Evolutionary conservation across 306 rosid genomes (phyloP), one percentile per base, ranked within the genome.

Genomic region (Cicer pinnatifidum): DNA sequence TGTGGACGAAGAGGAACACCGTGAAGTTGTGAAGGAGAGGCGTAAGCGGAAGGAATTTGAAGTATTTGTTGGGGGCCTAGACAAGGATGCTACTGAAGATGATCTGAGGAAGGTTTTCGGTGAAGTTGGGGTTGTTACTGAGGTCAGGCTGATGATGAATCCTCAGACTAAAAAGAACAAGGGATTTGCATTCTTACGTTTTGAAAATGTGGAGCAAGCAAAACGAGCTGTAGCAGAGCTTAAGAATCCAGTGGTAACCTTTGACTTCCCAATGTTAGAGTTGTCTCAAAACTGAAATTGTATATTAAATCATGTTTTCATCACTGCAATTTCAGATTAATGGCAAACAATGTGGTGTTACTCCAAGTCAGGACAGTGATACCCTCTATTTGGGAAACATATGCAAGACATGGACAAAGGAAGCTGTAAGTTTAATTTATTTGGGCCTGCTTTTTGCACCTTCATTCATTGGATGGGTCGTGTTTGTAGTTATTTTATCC

Each of bases 151-250:
- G 77, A 91, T 91, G 97, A 95, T 91, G 97, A 90, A 95, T 48
- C 90, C 96, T 83, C 97, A 88, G 78, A 91, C 97, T 20, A 90
- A 90, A 83, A 95, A 92, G 82, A 91, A 91, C 73, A 95, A 95
- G 89, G 99, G 99, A 40, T 95, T 91, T 91, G 99, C 99, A 61
- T 95, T 95, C 85, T 82, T 95, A 82, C 95, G 97, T 41, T 95
- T 90, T 86, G 90, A 90, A 79, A 81, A 90, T 28, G 90, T 89
- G 58, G 99, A 91, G 47, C 96, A 95, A 82, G 99, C 99, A 33
- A 95, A 84, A 73, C 87, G 89, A 74, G 99, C 97, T 73, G 97
- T 95, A 57, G 43, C 87, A 6, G 99, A 95, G 86, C 87, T 95
- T 0, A 88, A 71, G 82, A 82, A 86, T 67, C 99, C 93, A 71